These are phyloP conservation scores for Lepidium sativum DNA, from an alignment of 345 rosid genomes.

Conservation along the genomic window DNA sequence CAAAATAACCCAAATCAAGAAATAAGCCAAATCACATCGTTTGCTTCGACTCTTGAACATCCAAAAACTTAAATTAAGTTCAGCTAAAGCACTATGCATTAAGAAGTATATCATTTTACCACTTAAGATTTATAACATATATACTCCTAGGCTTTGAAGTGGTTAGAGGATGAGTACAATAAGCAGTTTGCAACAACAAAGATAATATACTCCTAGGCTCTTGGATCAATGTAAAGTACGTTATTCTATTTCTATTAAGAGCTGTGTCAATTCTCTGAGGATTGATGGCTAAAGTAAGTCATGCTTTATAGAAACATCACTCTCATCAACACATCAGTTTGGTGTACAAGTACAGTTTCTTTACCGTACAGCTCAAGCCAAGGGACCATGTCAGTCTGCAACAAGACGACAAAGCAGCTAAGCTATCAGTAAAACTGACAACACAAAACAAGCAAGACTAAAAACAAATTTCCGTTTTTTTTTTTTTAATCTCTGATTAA, in stretches of 20 bases:
- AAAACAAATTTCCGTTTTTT: neutral
- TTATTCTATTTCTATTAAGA: neutral
- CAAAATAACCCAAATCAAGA: too few species aligned
- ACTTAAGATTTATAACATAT: neutral
- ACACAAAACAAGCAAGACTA: constrained; percentile 1
- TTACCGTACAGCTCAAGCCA: constrained; percentile 4
- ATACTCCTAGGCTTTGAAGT: too few species aligned
- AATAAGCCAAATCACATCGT: neutral
- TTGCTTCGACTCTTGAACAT: neutral
- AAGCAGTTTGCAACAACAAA: too few species aligned
- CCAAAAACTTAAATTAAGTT: neutral
- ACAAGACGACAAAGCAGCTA: constrained; percentile 4
- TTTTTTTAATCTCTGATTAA: neutral
- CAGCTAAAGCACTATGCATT: neutral
- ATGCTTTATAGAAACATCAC: neutral
- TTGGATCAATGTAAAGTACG: neutral
- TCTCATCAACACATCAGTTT: neutral
- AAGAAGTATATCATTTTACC: neutral
- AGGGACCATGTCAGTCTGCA: constrained; percentile 4
- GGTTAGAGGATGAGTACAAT: too few species aligned
- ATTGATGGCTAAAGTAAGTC: neutral
- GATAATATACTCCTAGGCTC: neutral
- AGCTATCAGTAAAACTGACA: constrained; percentile 5
- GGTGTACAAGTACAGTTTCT: neutral
- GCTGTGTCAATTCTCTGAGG: neutral